Base-by-base conservation (phyloP, 257 asterid species). In the Solanum clarkiae region DNA sequence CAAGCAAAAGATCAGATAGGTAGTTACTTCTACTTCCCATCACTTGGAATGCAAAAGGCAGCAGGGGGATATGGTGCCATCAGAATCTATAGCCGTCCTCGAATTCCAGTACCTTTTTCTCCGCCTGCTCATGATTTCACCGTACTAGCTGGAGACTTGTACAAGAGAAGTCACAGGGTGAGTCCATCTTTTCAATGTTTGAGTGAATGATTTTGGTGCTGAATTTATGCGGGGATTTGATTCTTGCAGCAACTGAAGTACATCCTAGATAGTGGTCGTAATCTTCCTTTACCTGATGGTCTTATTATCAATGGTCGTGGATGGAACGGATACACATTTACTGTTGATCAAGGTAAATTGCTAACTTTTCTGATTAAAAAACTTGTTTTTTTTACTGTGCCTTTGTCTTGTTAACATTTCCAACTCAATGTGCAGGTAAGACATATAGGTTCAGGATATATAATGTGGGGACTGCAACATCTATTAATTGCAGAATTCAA, bases 1-100 rank as follows among this genome's bases (percentile, higher is more conserved):
- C 98, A 97, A 90, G 94, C 96, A 42, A 97, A 97, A 88, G 99
- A 95, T 83, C 98, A 97, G 88, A 97, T 97, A 24, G 99, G 98
- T 7, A 93, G 92, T 70, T 95, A 92, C 80, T 97, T 91, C 92
- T 97, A 97, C 89, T 95, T 95, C 87, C 99, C 99, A 20, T 94
- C 98, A 8, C 91, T 92, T 51, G 90, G 85, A 53, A 84, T 97
- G 86, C 98, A 97, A 5, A 97, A 97, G 90, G 98, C 99, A 20
- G 96, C 95, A 8, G 98, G 99, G 80, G 99, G 93, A 7, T 94
- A 91, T 40, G 98, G 99, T 60, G 89, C 96, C 93, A 92, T 97
- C 88, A 91, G 92, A 89, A 86, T 97, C 77, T 93, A 89, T 10
- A 97, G 99, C 80, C 97, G 99, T 57, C 98, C 98, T 71, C 88